phyloP scores from a whole-genome alignment of 352 stramenopile genomes.

The Phytophthora capsici region DNA sequence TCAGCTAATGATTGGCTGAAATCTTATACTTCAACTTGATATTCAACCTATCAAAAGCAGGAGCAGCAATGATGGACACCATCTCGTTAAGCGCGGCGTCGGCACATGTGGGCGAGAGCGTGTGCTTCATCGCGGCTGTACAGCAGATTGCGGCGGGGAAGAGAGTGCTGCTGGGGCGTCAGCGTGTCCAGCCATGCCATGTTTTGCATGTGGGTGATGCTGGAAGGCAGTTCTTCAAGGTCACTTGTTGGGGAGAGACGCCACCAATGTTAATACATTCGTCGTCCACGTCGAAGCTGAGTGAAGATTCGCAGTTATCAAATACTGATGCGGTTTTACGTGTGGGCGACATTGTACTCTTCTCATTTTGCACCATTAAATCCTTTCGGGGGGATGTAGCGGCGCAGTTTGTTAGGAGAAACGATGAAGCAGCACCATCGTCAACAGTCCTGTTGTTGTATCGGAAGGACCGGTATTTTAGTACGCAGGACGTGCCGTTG shows the following conservation, averaged over 20 bases:
- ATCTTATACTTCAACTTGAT: conserved; percentile 25
- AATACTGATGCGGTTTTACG: conserved; percentile 38
- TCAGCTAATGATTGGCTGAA: conserved; percentile 17
- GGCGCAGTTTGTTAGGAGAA: conserved; percentile 50
- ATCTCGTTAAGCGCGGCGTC: conserved; percentile 32
- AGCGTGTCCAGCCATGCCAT: conserved; percentile 46
- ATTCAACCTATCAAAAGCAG: conserved; percentile 12
- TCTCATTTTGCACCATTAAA: conserved; percentile 56
- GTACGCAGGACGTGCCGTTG: conserved; percentile 54
- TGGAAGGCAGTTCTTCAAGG: conserved; percentile 57
- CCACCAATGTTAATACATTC: conserved; percentile 42
- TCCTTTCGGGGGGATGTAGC: conserved; percentile 55
- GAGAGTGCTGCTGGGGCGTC: conserved; percentile 35
- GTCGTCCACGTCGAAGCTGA: background rate
- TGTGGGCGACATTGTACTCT: conserved; percentile 67
- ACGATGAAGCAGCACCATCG: conserved; percentile 28
- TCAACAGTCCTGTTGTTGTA: conserved; percentile 67
- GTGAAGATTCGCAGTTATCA: conserved; percentile 22
- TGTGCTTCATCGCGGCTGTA: conserved; percentile 53
- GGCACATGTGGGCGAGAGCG: conserved; percentile 33
- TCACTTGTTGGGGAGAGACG: conserved; percentile 59
- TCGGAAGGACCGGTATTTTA: conserved; percentile 62
- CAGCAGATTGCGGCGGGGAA: conserved; percentile 53
- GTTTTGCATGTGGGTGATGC: conserved; percentile 57
- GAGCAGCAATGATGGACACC: conserved; percentile 9